Percentiles rank a stretch among this genome's conserved stretches.
Conservation (phyloP, 1,284 basidiomycete genomes). For the Xanthoconium separans region DNA sequence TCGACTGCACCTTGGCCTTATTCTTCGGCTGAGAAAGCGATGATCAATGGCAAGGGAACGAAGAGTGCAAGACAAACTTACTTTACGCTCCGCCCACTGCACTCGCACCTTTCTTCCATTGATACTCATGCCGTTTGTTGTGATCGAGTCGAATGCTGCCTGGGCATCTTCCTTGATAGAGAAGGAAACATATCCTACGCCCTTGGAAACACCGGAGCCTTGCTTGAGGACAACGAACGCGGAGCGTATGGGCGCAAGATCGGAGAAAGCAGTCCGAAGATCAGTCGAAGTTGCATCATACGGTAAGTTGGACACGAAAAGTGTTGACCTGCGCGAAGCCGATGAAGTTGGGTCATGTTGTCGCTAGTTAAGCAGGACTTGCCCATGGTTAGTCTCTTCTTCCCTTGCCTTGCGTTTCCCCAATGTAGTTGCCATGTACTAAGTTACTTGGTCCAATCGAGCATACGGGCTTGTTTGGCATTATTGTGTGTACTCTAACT, state of each 20-base stretch:
- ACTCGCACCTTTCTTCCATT: conserved; percentile 72
- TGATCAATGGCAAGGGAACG: conserved; percentile 1
- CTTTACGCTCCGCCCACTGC: conserved; percentile 80
- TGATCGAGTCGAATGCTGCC: conserved; percentile 62
- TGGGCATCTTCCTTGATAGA: conserved; percentile 89
- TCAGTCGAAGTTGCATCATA: conserved; percentile 90
- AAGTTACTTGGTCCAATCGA: no score
- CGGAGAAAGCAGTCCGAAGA: conserved; percentile 90
- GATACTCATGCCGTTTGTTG: conserved; percentile 53
- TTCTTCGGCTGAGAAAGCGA: conserved; percentile 37
- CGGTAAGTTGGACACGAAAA: conserved; percentile 84
- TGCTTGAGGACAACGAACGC: conserved; percentile 91
- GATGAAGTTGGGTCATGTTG: neutral
- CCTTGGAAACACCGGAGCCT: conserved; percentile 84
- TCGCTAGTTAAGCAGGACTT: neutral
- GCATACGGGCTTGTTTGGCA: no score
- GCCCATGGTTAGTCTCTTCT: conserved; percentile 17
- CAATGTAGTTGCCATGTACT: no score
- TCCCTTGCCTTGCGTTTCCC: no score
- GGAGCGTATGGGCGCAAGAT: conserved; percentile 90
- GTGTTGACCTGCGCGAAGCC: conserved; percentile 49
- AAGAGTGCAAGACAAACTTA: conserved; percentile 27
- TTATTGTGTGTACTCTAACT: no score
- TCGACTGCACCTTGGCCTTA: conserved; percentile 36
- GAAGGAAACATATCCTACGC: conserved; percentile 98